Evolutionary conservation across 2,329 filamentous ascomycete species (phyloP).

Genomic region (Exophiala alcalophila): DNA sequence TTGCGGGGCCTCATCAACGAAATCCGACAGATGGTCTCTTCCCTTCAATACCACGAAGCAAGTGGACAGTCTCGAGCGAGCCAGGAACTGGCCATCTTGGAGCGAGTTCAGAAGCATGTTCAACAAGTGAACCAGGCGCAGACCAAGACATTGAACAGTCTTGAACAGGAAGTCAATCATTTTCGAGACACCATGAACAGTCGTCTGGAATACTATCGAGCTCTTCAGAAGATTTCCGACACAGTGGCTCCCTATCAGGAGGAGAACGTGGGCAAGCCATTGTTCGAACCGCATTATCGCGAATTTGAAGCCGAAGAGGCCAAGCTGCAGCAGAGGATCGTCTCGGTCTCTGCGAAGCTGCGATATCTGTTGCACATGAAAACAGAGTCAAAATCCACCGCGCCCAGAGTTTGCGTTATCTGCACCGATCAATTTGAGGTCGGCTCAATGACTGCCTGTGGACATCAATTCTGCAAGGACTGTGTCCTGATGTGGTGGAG

Average conservation of each 20-base stretch:
- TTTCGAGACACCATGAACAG: constrained; percentile 80
- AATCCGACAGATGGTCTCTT: constrained; percentile 61
- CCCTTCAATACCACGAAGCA: constrained; percentile 57
- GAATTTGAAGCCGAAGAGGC: constrained; percentile 49
- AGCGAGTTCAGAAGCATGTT: constrained; percentile 59
- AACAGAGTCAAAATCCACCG: constrained; percentile 60
- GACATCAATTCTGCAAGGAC: constrained; percentile 35
- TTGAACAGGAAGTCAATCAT: constrained; percentile 66
- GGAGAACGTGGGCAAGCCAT: constrained; percentile 56
- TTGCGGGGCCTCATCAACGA: constrained; percentile 68
- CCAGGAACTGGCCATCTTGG: constrained; percentile 64
- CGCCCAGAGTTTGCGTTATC: constrained; percentile 75
- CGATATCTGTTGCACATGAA: constrained; percentile 67
- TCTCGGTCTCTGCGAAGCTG: constrained; percentile 66
- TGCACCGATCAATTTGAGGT: constrained; percentile 73
- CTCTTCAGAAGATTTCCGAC: constrained; percentile 88
- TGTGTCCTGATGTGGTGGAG: constrained; percentile 79
- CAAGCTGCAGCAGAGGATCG: constrained; percentile 56
- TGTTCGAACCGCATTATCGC: constrained; percentile 51
- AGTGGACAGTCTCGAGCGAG: constrained; percentile 55
- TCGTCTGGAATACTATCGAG: constrained; percentile 83
- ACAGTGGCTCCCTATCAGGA: constrained; percentile 71
- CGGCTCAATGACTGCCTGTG: constrained; percentile 46
- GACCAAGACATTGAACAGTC: constrained; percentile 47
- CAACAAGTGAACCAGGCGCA: constrained; percentile 54